Percentiles rank a stretch among this genome's conserved stretches.
Evolutionary conservation across 2,329 filamentous ascomycete species (phyloP).

Genomic region (Trichoderma sp.): DNA sequence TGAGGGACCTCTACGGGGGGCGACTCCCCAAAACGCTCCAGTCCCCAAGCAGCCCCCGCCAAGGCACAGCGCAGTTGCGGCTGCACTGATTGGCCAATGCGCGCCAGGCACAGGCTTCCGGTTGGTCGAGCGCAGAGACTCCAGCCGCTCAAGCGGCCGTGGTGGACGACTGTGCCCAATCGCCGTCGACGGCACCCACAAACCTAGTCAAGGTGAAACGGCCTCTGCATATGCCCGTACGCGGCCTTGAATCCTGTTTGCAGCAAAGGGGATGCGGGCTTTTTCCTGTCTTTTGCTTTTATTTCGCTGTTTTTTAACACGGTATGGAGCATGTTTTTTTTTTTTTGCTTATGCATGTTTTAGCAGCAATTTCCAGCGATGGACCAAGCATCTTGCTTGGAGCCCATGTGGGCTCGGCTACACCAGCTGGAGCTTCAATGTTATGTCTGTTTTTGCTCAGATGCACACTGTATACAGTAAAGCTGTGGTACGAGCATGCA

Average conservation of each 20-base stretch:
- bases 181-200: slow-evolving; percentile 13
- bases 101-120: slow-evolving; percentile 31
- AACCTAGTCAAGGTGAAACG: slow-evolving; percentile 27
- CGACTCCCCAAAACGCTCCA: background rate
- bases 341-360: background rate
- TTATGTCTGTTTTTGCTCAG: background rate
- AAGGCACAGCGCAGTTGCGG: slow-evolving; percentile 21
- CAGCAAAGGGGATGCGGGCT: background rate
- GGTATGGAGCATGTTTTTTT: background rate
- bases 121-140: slow-evolving; percentile 25
- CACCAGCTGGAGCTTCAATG: background rate
- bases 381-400: background rate
- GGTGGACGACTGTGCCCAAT: slow-evolving; percentile 23
- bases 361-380: background rate
- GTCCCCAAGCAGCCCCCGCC: background rate
- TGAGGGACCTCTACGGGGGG: background rate
- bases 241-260: slow-evolving; percentile 10
- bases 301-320: background rate
- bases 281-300: background rate
- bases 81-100: slow-evolving; percentile 27
- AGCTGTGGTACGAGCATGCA: background rate
- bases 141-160: slow-evolving; percentile 13
- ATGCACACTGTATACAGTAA: background rate
- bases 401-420: slow-evolving; percentile 13
- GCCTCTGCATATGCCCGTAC: slow-evolving; percentile 22